Conservation (phyloP, 2,329 filamentous ascomycete genomes). For the Talaromyces atroroseus region DNA sequence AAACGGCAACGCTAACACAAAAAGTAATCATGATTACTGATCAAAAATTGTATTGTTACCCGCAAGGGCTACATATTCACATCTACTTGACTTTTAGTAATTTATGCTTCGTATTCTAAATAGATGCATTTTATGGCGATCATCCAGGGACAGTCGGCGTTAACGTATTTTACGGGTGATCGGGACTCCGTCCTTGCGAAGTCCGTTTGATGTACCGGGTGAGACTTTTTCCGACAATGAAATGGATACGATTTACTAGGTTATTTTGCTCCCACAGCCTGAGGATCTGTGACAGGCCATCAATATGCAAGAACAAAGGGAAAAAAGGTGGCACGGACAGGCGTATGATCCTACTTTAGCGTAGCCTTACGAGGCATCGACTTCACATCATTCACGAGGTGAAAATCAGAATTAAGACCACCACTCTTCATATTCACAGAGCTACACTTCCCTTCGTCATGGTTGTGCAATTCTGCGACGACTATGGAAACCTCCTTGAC, state of each 20-base stretch:
- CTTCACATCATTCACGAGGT: background rate
- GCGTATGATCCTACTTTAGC: no score
- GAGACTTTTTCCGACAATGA: no score
- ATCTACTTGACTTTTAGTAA: background rate
- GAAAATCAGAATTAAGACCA: no score
- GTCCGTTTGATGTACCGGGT: no score
- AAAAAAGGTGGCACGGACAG: no score
- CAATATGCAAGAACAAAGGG: no score
- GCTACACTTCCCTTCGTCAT: background rate
- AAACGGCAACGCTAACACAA: background rate
- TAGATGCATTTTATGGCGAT: background rate
- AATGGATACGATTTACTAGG: no score
- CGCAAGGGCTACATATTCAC: background rate
- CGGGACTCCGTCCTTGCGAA: no score
- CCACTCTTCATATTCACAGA: no score
- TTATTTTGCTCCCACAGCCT: no score
- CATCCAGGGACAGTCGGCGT: background rate
- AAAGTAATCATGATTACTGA: background rate
- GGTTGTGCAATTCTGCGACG: slow-evolving; percentile 19
- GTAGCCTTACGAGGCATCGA: no score
- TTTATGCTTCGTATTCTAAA: background rate
- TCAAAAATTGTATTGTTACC: background rate
- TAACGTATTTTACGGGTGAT: background rate
- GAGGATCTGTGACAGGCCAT: no score
- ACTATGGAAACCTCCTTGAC: slow-evolving; percentile 18